A percentile compares a stretch with the other conserved stretches of the same genome.
These are phyloP conservation scores for Spiromastix sp. DNA, from an alignment of 2,329 filamentous ascomycete genomes.

Conservation along the genomic window DNA sequence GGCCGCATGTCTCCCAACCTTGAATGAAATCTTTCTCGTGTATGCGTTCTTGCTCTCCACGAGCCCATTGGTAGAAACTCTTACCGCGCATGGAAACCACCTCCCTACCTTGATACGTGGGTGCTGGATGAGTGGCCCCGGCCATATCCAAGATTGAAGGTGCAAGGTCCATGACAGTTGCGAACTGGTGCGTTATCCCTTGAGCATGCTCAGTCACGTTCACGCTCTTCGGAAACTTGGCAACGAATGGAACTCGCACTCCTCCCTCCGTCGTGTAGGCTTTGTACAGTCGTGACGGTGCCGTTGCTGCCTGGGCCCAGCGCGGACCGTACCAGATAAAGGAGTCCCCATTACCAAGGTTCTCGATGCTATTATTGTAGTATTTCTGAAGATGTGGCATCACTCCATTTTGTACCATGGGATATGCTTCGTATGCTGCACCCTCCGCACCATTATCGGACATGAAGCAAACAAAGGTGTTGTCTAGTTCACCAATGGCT, in stretches of 20 bases:
- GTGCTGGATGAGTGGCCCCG: constrained; percentile 41
- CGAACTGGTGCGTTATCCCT: constrained; percentile 40
- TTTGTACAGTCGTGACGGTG: constrained; percentile 40
- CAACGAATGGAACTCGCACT: constrained; percentile 44
- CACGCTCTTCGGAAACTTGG: constrained; percentile 27
- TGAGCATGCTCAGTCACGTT: constrained; percentile 14
- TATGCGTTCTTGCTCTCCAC: constrained; percentile 27
- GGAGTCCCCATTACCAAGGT: constrained; percentile 46
- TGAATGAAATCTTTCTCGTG: constrained; percentile 43
- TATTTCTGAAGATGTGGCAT: constrained; percentile 46
- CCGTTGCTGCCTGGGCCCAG: constrained; percentile 46
- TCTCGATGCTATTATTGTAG: constrained; percentile 49
- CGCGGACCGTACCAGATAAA: constrained; percentile 53
- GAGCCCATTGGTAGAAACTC: constrained; percentile 35
- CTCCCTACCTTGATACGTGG: constrained; percentile 40
- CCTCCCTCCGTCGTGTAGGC: constrained; percentile 41
- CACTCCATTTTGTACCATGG: constrained; percentile 45
- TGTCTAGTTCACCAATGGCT: constrained; percentile 48
- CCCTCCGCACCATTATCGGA: constrained; percentile 55
- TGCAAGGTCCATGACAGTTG: constrained; percentile 43
- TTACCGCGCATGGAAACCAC: constrained; percentile 43
- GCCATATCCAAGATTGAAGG: constrained; percentile 36
- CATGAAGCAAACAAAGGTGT: constrained; percentile 55
- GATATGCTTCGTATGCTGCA: constrained; percentile 48
- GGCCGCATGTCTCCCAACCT: constrained; percentile 48